A percentile compares a stretch with the other conserved stretches of the same genome.
Conservation (phyloP, 2,329 filamentous ascomycete species). For the Fusarium coicis region DNA sequence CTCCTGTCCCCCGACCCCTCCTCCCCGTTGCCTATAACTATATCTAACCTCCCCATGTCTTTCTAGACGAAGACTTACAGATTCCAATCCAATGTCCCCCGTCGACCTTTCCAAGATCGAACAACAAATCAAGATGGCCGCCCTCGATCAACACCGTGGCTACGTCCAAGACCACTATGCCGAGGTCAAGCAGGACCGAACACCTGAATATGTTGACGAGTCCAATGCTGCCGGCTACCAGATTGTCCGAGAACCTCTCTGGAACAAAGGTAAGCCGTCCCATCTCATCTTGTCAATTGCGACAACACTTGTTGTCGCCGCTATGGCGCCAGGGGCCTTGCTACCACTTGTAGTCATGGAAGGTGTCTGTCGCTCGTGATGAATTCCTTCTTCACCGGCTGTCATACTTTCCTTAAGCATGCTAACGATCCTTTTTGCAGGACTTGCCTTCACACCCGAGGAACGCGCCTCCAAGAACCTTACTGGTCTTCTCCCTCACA, state of each 20-base stretch:
- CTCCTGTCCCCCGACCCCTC: slow-evolving; percentile 53
- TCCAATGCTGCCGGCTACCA: slow-evolving; percentile 68
- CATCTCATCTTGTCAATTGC: not conserved
- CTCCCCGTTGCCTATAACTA: slow-evolving; percentile 47
- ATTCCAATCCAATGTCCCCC: slow-evolving; percentile 66
- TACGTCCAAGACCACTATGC: slow-evolving; percentile 67
- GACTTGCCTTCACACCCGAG: slow-evolving; percentile 72
- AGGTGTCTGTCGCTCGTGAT: not conserved
- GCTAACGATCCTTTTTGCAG: slow-evolving; percentile 50
- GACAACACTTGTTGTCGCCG: slow-evolving; percentile 27
- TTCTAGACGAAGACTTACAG: slow-evolving; percentile 61
- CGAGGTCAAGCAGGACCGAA: slow-evolving; percentile 64
- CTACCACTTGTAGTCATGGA: slow-evolving; percentile 1
- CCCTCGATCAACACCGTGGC: slow-evolving; percentile 69
- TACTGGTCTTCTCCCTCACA: slow-evolving; percentile 72
- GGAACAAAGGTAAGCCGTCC: slow-evolving; percentile 69
- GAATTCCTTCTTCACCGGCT: not conserved
- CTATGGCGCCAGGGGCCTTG: slow-evolving; percentile 15
- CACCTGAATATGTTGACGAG: slow-evolving; percentile 65
- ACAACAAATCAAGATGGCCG: slow-evolving; percentile 68
- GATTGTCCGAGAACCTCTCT: slow-evolving; percentile 69
- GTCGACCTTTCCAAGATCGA: slow-evolving; percentile 68
- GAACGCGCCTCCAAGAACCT: slow-evolving; percentile 73
- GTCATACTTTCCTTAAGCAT: not conserved
- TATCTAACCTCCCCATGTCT: slow-evolving; percentile 62